Conservation (phyloP, 1,284 basidiomycete genomes). For the Exsudoporus floridanus region DNA sequence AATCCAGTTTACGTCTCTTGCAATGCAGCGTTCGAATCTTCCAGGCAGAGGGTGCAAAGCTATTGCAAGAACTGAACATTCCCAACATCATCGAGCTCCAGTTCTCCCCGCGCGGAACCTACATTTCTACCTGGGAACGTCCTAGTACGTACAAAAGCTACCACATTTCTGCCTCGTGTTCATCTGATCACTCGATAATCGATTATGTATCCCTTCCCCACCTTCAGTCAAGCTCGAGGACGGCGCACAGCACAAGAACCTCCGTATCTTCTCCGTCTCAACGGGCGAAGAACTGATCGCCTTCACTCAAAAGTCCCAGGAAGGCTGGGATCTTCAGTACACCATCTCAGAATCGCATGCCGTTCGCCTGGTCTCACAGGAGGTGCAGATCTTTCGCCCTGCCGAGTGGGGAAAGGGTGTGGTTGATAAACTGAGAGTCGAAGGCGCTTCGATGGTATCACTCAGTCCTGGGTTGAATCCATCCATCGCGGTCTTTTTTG, state of each 20-base stretch:
- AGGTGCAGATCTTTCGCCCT: constrained; percentile 87
- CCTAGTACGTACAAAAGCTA: constrained; percentile 47
- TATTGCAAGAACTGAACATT: constrained; percentile 68
- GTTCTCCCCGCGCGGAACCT: constrained; percentile 92
- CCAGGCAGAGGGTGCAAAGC: constrained; percentile 71
- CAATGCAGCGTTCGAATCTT: constrained; percentile 66
- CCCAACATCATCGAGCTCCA: constrained; percentile 79
- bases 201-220: constrained; percentile 6
- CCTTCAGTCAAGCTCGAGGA: constrained; percentile 72
- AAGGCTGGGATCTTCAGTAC: constrained; percentile 89
- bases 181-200: constrained; percentile 11
- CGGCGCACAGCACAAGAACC: constrained; percentile 83
- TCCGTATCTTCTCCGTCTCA: constrained; percentile 79
- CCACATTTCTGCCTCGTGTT: constrained; percentile 18
- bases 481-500: constrained; percentile 85
- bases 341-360: constrained; percentile 90
- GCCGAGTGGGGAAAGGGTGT: constrained; percentile 78
- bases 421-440: constrained; percentile 78
- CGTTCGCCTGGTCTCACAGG: constrained; percentile 77
- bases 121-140: constrained; percentile 93
- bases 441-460: constrained; percentile 74
- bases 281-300: constrained; percentile 79
- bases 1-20: constrained; percentile 8
- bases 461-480: constrained; percentile 85
- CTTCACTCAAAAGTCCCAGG: constrained; percentile 83